A percentile compares a stretch with the other conserved stretches of the same genome.
phyloP scores from a whole-genome alignment of 2,329 filamentous ascomycete species.

The Beauveria rudraprayagi region DNA sequence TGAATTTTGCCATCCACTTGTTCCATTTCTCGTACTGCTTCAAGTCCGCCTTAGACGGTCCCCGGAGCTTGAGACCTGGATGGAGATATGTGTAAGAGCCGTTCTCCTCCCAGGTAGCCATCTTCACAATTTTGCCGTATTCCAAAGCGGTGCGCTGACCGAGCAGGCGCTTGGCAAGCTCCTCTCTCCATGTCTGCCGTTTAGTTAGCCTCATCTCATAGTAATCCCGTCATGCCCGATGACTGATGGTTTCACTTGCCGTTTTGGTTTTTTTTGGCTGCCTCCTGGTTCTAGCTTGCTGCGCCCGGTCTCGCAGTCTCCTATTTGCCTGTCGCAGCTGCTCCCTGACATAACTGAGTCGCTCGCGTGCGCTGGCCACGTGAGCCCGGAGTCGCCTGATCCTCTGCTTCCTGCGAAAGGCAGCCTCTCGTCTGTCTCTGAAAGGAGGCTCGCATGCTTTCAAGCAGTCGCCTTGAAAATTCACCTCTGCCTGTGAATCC shows the following conservation, averaged over 20 bases:
- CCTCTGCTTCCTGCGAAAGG: neutral
- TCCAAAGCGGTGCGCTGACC: accelerated
- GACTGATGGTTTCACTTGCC: neutral
- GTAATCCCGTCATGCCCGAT: neutral
- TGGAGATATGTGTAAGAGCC: neutral
- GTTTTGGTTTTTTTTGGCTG: neutral
- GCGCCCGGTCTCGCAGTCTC: neutral
- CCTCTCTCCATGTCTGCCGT: neutral
- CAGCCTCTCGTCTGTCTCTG: neutral
- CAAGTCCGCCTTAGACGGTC: neutral
- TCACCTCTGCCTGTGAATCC: neutral
- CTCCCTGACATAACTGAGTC: too few species aligned
- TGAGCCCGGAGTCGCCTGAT: neutral
- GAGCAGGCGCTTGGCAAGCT: neutral
- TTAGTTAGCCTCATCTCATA: neutral
- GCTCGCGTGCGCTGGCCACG: neutral
- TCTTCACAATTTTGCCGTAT: conserved; percentile 18
- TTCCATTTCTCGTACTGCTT: too few species aligned
- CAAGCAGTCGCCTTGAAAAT: neutral
- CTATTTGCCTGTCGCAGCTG: neutral
- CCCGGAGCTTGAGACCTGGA: neutral
- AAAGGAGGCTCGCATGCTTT: neutral
- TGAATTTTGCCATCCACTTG: neutral
- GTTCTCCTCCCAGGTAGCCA: conserved; percentile 27
- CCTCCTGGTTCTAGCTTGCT: neutral